Conservation (phyloP, 2,329 filamentous ascomycete genomes). For the Emergomyces pasteurianus region DNA sequence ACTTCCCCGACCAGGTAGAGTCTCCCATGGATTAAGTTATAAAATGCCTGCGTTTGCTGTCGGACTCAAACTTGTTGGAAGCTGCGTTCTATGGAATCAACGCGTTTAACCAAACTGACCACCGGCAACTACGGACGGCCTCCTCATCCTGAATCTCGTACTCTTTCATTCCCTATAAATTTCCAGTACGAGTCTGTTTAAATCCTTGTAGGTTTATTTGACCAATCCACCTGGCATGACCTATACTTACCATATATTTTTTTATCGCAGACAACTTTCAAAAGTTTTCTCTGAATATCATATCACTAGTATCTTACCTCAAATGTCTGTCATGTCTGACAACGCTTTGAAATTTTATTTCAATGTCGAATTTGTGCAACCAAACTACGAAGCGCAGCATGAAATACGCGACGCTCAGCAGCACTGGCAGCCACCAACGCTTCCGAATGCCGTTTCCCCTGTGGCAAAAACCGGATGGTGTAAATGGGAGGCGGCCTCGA, state of each 20-base stretch:
- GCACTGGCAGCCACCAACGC: conserved; percentile 6
- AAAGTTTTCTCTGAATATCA: not conserved
- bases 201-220: not conserved
- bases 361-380: conserved; percentile 10
- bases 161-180: not conserved
- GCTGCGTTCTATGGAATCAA: not conserved
- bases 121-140: too few relatives aligned
- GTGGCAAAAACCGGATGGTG: conserved; percentile 5
- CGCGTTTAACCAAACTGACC: not conserved
- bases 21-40: not conserved
- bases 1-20: not conserved
- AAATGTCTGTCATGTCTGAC: not conserved
- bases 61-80: not conserved
- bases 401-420: conserved; percentile 3
- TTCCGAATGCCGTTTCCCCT: conserved; percentile 3
- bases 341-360: conserved; percentile 9
- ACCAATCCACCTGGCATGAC: not conserved
- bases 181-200: not conserved
- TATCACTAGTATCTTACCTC: not conserved
- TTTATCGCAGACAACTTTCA: not conserved
- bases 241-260: not conserved
- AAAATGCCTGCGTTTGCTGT: not conserved
- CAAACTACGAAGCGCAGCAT: not conserved
- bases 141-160: not conserved
- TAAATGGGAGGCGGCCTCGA: conserved; percentile 3